Evolutionary conservation across 2,329 filamentous ascomycete species (phyloP).

Genomic region (Paecilomyces variotii): DNA sequence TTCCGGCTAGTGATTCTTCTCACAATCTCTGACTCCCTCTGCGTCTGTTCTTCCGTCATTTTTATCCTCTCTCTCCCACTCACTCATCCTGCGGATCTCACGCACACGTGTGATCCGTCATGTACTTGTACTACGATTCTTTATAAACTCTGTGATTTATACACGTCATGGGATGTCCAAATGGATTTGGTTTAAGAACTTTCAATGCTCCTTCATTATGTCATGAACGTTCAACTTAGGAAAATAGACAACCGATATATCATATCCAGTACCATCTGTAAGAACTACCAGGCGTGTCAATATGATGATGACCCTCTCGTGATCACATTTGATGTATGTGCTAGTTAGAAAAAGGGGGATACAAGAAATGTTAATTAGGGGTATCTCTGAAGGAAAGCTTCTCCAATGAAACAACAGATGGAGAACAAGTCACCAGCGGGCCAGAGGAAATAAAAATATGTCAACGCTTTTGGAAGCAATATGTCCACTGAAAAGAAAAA

Average conservation of each 20-base stretch:
- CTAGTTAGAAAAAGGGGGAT: not conserved
- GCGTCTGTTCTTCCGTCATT: not conserved
- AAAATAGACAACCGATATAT: not conserved
- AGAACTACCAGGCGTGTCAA: not conserved
- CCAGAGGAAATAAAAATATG: not conserved
- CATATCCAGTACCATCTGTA: not conserved
- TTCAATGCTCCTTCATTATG: not conserved
- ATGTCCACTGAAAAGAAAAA: not conserved
- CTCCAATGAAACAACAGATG: not conserved
- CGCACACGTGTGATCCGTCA: not conserved
- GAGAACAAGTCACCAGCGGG: not conserved
- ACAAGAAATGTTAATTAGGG: not conserved
- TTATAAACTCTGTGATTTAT: conserved; percentile 2
- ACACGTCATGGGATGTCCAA: not conserved
- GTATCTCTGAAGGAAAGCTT: not conserved
- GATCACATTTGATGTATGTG: not conserved
- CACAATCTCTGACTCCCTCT: not conserved
- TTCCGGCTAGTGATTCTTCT: not conserved
- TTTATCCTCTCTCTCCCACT: not conserved
- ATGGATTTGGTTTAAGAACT: not conserved
- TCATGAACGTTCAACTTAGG: not conserved
- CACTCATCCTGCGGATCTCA: not conserved
- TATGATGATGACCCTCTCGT: not conserved
- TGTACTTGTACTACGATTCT: conserved; percentile 1
- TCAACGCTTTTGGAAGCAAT: not conserved